These are phyloP conservation scores for Cynanchum wilfordii DNA, from an alignment of 257 asterid species.

Conservation along the genomic window DNA sequence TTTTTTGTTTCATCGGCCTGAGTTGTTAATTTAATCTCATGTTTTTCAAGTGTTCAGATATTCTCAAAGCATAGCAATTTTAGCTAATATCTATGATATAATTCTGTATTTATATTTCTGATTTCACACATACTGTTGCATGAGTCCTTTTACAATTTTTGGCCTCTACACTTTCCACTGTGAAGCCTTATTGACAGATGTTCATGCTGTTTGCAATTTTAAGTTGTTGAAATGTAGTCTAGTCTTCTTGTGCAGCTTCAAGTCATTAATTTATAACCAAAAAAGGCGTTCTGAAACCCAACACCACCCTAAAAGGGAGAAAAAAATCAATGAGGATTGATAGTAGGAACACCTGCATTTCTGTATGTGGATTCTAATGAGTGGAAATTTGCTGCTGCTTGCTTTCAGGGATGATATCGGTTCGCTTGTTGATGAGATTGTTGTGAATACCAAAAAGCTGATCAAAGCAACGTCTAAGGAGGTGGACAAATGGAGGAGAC, in stretches of 20 bases:
- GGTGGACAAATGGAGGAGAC: slow-evolving; percentile 39
- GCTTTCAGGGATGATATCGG: slow-evolving; percentile 34
- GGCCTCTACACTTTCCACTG: neutral
- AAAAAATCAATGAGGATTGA: neutral
- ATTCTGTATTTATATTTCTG: neutral
- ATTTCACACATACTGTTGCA: neutral
- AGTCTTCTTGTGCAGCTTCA: neutral
- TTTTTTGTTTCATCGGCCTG: neutral
- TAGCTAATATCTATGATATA: neutral
- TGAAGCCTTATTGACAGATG: neutral
- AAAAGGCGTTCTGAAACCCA: neutral
- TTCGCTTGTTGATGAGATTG: slow-evolving; percentile 30
- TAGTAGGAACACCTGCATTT: neutral
- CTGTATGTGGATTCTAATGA: neutral
- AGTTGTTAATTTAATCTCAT: neutral
- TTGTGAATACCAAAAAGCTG: slow-evolving; percentile 27
- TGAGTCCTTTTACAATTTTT: neutral
- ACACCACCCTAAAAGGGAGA: no score
- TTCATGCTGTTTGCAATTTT: neutral
- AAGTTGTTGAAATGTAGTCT: neutral
- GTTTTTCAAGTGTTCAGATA: neutral
- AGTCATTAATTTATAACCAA: neutral
- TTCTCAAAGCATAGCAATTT: neutral
- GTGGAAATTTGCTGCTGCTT: neutral
- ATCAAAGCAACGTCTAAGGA: slow-evolving; percentile 38